phyloP scores from a whole-genome alignment of 1,284 basidiomycete genomes.

The Salmacisia buchloeana region DNA sequence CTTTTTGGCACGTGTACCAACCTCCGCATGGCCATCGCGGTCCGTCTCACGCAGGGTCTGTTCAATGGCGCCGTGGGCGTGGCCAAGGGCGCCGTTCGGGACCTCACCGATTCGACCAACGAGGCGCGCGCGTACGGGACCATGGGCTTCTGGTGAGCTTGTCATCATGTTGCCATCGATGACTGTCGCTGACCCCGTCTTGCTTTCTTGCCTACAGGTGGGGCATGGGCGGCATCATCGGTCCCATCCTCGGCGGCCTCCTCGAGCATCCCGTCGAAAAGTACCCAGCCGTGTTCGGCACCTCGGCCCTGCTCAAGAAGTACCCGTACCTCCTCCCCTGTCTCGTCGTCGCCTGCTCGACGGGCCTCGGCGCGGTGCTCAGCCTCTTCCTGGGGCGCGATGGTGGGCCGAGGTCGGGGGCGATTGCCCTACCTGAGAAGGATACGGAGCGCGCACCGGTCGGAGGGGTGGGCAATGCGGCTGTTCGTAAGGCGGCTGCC shows the following conservation, averaged over 20 bases:
- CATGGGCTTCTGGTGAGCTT: constrained; percentile 72
- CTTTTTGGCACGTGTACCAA: constrained; percentile 74
- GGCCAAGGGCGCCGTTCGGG: constrained; percentile 72
- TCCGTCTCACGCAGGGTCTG: constrained; percentile 86
- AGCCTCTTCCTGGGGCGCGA: constrained; percentile 83
- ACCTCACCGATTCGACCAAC: constrained; percentile 81
- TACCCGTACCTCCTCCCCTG: constrained; percentile 93
- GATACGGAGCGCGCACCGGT: constrained; percentile 17
- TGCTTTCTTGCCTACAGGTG: constrained; percentile 53
- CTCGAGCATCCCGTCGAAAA: constrained; percentile 64
- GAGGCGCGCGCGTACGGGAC: constrained; percentile 90
- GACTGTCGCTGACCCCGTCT: background rate
- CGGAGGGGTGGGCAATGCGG: constrained; percentile 24
- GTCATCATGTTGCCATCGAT: too few relatives aligned
- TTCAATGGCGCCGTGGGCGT: constrained; percentile 93
- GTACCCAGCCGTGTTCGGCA: constrained; percentile 69
- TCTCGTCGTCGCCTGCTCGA: constrained; percentile 55
- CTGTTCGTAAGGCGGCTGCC: too few relatives aligned
- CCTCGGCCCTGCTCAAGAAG: constrained; percentile 61
- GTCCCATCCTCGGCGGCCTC: constrained; percentile 67
- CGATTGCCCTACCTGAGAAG: constrained; percentile 37
- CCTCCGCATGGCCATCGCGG: constrained; percentile 65
- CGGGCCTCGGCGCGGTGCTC: constrained; percentile 67
- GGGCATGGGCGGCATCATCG: constrained; percentile 79
- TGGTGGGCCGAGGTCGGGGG: constrained; percentile 54